These are phyloP conservation scores for Paraglomus occultum DNA, from an alignment of 192 early-diverging fungal species.

Conservation along the genomic window DNA sequence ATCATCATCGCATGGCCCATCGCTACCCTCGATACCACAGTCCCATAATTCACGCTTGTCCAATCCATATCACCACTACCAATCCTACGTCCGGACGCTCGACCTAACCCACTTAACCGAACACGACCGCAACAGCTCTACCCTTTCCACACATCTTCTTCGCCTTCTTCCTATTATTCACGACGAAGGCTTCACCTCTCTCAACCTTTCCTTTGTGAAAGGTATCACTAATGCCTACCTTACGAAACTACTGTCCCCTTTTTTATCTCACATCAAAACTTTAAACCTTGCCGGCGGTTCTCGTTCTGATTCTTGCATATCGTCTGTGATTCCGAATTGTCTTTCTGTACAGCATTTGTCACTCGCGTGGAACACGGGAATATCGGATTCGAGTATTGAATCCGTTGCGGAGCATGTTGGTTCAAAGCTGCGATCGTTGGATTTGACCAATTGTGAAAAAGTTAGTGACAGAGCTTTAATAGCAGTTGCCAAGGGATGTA, in stretches of 20 bases:
- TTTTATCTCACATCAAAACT: conserved; percentile 13
- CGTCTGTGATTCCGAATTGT: conserved; percentile 26
- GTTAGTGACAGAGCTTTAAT: conserved; percentile 23
- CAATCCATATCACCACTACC: conserved; percentile 16
- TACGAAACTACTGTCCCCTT: conserved; percentile 27
- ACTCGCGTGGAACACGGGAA: conserved; percentile 27
- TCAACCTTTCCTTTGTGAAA: conserved; percentile 28
- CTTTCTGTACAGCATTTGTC: conserved; percentile 23
- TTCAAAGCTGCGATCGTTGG: conserved; percentile 12
- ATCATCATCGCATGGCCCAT: too few relatives aligned
- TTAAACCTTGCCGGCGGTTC: conserved; percentile 27
- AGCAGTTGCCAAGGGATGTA: conserved; percentile 22
- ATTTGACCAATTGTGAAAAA: conserved; percentile 32
- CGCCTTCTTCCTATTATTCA: conserved; percentile 27
- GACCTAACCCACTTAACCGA: conserved; percentile 25
- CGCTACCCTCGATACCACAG: not conserved
- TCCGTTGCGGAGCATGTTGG: conserved; percentile 14
- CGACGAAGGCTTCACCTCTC: conserved; percentile 9
- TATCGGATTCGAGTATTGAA: conserved; percentile 24
- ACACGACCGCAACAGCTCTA: conserved; percentile 28
- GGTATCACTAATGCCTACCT: conserved; percentile 30
- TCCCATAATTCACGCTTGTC: not conserved
- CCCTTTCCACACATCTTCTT: conserved; percentile 26
- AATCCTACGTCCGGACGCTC: conserved; percentile 19
- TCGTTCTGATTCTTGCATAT: conserved; percentile 22